Base-by-base conservation (phyloP, 2,329 filamentous ascomycete species). In the Akanthomyces uredinophilus region DNA sequence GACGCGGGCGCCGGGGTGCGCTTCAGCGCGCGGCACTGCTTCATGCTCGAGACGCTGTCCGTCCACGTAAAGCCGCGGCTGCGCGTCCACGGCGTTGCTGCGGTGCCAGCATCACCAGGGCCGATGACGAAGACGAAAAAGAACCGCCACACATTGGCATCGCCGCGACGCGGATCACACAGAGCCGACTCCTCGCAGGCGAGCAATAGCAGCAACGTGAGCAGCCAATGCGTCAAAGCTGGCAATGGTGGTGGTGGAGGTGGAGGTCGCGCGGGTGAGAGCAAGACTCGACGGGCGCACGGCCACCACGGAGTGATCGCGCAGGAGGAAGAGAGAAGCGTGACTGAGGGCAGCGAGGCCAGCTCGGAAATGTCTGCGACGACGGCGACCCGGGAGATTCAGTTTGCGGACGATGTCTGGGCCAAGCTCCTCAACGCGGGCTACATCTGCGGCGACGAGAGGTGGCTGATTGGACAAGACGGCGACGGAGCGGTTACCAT, bases 401-500 rank as follows among this genome's bases (percentile, higher is more conserved):
- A 75, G 55, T 78, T 83, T 52, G 66, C 68, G 4, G 74, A 79
- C 39, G 72, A 73, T 5, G 71, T 83, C 56, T 82, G 81, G 74
- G 68, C 70, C 22, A 75, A 82, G 68, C 68, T 88, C 39, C 72
- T 83, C 52, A 77, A 70, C 1, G 82, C 78, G 66, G 84, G 83
- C 1, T 77, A 77, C 64, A 82, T 88, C 18, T 79, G 73, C 41
- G 86, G 85, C 1, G 83, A 86, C 64, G 85, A 88, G 70, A 72
- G 83, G 60, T 87, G 84, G 79, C 59, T 88, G n/a, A 71, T 88
- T 13, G 85, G 86, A 0, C 82, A 87, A 72, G 85, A 84, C 68
- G 65, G 66, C 1, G 68, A 75, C 10, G 77, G 81, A 37, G 76
- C 79, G 63, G 70, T 88, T 51, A 82, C 83, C 0, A 72, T 88